Conservation (phyloP, 2,329 filamentous ascomycete species). For the Neurospora sp. region DNA sequence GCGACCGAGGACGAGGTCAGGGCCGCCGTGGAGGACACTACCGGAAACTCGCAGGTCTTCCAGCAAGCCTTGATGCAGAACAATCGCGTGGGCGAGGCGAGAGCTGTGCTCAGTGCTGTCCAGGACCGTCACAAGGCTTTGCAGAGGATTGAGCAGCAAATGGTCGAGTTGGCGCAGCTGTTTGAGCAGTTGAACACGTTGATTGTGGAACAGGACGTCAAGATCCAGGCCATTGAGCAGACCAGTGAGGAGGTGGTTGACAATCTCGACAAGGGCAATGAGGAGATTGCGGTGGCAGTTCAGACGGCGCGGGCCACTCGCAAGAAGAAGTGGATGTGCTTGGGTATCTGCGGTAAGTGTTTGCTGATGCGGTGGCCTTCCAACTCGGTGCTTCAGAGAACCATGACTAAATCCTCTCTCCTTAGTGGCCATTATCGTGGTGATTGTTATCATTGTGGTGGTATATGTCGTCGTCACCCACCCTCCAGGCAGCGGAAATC, state of each 20-base stretch:
- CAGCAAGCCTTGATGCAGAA: constrained; percentile 75
- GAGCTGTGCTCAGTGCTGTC: constrained; percentile 68
- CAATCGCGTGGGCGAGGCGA: constrained; percentile 71
- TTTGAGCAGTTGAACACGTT: constrained; percentile 85
- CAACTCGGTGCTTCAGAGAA: background rate
- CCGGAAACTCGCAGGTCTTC: constrained; percentile 70
- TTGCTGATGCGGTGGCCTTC: background rate
- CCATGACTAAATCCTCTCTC: constrained; percentile 4
- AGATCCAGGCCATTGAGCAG: constrained; percentile 71
- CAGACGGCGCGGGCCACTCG: constrained; percentile 68
- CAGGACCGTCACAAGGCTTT: constrained; percentile 77
- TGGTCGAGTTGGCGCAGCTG: constrained; percentile 76
- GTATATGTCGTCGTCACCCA: constrained; percentile 35
- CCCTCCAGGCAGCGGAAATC: constrained; percentile 21
- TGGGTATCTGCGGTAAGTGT: constrained; percentile 58
- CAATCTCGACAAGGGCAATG: constrained; percentile 77
- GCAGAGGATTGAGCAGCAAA: constrained; percentile 82
- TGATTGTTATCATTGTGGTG: constrained; percentile 42
- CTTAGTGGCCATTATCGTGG: constrained; percentile 40
- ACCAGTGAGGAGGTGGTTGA: constrained; percentile 78
- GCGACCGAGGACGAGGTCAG: constrained; percentile 69
- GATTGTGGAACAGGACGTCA: constrained; percentile 75
- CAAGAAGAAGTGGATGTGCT: constrained; percentile 95
- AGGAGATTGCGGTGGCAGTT: constrained; percentile 73
- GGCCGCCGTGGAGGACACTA: constrained; percentile 63